Evolutionary conservation across 176 grass and related monocot species (phyloP).

Genomic region (Avena eriantha): DNA sequence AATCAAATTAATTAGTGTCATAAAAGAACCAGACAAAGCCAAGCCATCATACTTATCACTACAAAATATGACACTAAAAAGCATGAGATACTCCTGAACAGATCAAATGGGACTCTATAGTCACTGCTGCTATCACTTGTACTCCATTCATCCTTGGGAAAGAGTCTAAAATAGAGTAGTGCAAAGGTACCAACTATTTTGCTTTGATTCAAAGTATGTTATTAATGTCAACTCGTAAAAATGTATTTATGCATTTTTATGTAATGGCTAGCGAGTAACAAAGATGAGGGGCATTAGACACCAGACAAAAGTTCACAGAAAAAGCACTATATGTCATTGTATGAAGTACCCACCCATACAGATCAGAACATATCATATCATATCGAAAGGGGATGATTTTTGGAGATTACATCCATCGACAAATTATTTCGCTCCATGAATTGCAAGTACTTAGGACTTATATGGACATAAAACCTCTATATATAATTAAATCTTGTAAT

Average conservation of each 20-base stretch:
- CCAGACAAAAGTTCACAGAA: conserved; percentile 22
- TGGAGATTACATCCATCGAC: not conserved
- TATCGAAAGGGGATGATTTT: not conserved
- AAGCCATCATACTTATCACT: conserved; percentile 10
- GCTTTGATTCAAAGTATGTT: conserved; percentile 9
- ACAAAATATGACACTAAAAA: not conserved
- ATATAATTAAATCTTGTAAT: not conserved
- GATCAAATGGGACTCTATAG: not conserved
- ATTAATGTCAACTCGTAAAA: not conserved
- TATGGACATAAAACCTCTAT: not conserved
- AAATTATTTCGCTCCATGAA: not conserved
- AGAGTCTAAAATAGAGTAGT: not conserved
- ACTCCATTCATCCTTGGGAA: not conserved
- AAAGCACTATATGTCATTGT: not conserved
- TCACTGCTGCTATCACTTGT: not conserved
- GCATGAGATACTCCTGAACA: not conserved
- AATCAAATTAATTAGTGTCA: not conserved
- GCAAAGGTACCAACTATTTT: conserved; percentile 29
- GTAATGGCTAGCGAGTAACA: not conserved
- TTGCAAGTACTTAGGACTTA: not conserved
- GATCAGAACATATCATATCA: not conserved
- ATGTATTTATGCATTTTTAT: not conserved
- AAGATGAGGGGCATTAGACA: not conserved
- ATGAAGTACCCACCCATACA: no score
- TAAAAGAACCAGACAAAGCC: conserved; percentile 23